Evolutionary conservation across 495 filamentous ascomycete species (phyloP), one percentile per base, ranked within the genome.

Genomic region (Hyaloscypha hepaticicola): DNA sequence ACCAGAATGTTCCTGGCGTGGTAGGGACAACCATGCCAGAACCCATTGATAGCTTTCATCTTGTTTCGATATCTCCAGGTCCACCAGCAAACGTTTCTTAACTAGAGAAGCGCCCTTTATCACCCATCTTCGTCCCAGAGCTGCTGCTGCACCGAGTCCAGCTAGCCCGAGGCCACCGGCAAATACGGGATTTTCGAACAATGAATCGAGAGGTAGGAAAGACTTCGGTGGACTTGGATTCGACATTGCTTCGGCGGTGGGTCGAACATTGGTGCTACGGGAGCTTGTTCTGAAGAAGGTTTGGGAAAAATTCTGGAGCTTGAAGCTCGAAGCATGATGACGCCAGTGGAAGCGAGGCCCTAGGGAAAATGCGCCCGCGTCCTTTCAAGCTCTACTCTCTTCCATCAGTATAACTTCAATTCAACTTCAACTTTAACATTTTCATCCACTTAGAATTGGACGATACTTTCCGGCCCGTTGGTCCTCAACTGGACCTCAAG

Each of bases 21-120:
- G 93, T 29, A 89, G 79, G 19, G 92, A 90, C 78, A 99, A 90
- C 93, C 96, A 99, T 48, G 91, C 85, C 4, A 99, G 83, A 38
- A 98, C 86, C 94, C 95, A 98, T 60, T 85, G 87, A 75, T 98
- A 99, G 14, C 94, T 91, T 56, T 92, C 88, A 74, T 98, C 95
- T 70, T 91, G 90, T 71, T 90, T 90, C 71, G 87, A 93, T 73
- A 99, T 97, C 74, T 98, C 96, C 68, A 98, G 83, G 71, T 97
- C 90, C 59, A 98, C 91, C 9, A 99, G 88, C 79, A 99, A 87
- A 57, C 93, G 90, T 52, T 89, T 86, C 48, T 90, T 89, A 59
- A 96, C 75, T 60, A 96, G 83, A 45, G 79, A 79, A 26, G 87
- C 87, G 56, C 86, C 86, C 72, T 85, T 80, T 60, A 90, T 87